Evolutionary conservation across 2,329 filamentous ascomycete species (phyloP), one percentile per base, ranked within the genome.

Genomic region (Penicillium polonicum): DNA sequence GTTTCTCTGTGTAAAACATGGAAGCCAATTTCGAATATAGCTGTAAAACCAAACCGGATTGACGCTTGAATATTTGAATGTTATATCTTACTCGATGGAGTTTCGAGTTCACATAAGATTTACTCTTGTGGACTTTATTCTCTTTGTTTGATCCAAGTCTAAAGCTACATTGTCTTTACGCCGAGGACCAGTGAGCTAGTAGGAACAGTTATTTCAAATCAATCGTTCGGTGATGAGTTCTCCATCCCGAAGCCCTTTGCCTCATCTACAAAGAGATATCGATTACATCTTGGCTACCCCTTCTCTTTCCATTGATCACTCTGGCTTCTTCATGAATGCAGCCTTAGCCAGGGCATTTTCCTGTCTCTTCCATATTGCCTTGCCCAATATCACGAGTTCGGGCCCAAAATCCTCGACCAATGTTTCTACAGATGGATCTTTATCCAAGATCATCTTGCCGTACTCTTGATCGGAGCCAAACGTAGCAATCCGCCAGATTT

Each of bases 341-440:
- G 27, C 38, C 0, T 44, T 9, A 41, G 19, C 38, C 7, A 52
- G 13, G 2, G 50, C 31, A 36, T 52, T 9, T 2, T 31, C 41
- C 41, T 52, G 31, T 21, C 8, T 36, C 31, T 63, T 59, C 76
- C 77, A 80, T 7, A 77, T 59, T 4, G 48, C 31, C 38, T 50
- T 66, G 1, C 70, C 75, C 52, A 76, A 44, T 13, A 42, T 45
- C 9, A 75, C 58, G 9, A 79, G 63, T 48, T 62, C 51, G 1
- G 58, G 38, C 0, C 78, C 77, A 57, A 80, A 79, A 4, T 72
- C 65, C 2, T 70, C 60, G 5, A 79, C 58, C 27, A 78, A 31
- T 2, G 65, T 57, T 19, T 70, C 59, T 6, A 67, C 66, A 35
- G 55, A 46, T 13, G 60, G 53, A 13, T 51, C 61, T 4, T 56